Evolutionary conservation across 306 rosid genomes (phyloP).

Genomic region (Ochetophila trinervis): DNA sequence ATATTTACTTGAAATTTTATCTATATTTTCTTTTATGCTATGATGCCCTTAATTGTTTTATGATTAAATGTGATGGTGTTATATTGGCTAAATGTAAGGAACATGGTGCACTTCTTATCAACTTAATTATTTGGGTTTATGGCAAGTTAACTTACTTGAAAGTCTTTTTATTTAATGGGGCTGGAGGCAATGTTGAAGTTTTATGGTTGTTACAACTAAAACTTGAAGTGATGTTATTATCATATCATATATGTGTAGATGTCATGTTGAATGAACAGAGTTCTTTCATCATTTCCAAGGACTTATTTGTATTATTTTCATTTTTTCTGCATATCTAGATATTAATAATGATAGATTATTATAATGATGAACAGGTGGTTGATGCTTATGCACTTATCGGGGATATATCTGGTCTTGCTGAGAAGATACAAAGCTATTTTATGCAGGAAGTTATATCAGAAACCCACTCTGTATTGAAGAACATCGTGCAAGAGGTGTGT

Average conservation of each 20-base stretch:
- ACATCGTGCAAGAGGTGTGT: constrained; percentile 71
- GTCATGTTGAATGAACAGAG: not conserved
- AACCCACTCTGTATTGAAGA: constrained; percentile 79
- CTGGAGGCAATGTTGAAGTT: not conserved
- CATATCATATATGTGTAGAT: not conserved
- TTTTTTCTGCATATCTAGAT: constrained; percentile 19
- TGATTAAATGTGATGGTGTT: no score
- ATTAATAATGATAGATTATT: constrained; percentile 28
- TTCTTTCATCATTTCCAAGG: not conserved
- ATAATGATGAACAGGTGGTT: constrained; percentile 58
- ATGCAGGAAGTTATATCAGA: constrained; percentile 98
- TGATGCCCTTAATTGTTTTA: not conserved
- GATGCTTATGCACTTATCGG: constrained; percentile 98
- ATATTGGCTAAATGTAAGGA: no score
- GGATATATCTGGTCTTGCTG: constrained; percentile 91
- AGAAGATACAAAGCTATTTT: constrained; percentile 97
- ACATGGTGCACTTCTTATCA: no score
- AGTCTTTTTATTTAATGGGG: no score
- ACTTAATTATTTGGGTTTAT: no score
- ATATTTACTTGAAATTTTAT: not conserved
- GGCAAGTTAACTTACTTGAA: no score
- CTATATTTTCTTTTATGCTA: constrained; percentile 1
- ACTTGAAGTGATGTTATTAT: not conserved
- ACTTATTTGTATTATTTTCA: not conserved
- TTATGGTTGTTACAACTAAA: constrained; percentile 1